Evolutionary conservation across 805 yeast genomes (phyloP).

Genomic region (Cephaloascus albidus): DNA sequence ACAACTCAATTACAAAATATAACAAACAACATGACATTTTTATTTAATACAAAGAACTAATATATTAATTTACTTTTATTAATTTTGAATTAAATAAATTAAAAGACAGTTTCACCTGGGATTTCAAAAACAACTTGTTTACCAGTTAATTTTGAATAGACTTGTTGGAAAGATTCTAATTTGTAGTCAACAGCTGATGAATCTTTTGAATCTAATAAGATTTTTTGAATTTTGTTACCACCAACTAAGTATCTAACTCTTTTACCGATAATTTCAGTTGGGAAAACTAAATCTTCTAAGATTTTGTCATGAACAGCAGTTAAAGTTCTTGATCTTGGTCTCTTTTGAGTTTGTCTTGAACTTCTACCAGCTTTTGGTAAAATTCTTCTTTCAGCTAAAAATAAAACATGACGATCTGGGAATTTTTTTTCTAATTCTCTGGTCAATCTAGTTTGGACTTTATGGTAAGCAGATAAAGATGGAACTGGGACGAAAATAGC

Average conservation of each 20-base stretch:
- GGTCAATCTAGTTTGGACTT: conserved; percentile 39
- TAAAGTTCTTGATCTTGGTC: conserved; percentile 44
- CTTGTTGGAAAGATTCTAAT: conserved; percentile 41
- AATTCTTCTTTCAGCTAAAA: conserved; percentile 43
- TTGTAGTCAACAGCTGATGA: conserved; percentile 39
- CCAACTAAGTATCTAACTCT: conserved; percentile 44
- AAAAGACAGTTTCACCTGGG: background rate
- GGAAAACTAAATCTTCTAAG: conserved; percentile 42
- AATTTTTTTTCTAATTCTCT: conserved; percentile 44
- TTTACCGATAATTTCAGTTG: conserved; percentile 39
- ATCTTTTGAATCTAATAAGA: conserved; percentile 40
- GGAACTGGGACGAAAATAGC: conserved; percentile 39
- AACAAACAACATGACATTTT: no score
- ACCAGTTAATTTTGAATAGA: conserved; percentile 39
- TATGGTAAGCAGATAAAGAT: conserved; percentile 33
- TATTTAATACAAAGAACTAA: no score
- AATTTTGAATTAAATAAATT: no score
- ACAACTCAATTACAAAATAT: no score
- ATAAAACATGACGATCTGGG: conserved; percentile 43
- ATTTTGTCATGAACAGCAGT: conserved; percentile 40
- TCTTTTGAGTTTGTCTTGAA: conserved; percentile 37
- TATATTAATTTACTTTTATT: no score
- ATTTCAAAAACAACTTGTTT: conserved; percentile 41
- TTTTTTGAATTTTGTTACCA: conserved; percentile 42
- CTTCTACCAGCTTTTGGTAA: conserved; percentile 41